Evolutionary conservation across 257 asterid species (phyloP), one percentile per base, ranked within the genome.

Genomic region (Przewalskia tangutica): DNA sequence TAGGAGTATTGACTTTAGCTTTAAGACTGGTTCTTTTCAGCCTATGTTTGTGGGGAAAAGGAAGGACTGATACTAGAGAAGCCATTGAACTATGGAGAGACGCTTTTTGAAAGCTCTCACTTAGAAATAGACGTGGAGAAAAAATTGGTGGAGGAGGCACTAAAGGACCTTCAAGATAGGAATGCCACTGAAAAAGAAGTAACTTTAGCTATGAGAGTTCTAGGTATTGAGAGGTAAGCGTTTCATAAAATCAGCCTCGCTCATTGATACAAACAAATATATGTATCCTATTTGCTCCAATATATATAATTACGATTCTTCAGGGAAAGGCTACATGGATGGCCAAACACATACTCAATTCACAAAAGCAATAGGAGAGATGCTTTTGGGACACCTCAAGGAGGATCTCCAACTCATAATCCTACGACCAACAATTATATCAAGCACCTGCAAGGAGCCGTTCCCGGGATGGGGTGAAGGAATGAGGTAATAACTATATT

Each of bases 101-200:
- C 90, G 14, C 88, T 88, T 11, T 58, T 81, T 32, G 94, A 92
- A 38, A 80, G 84, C 46, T 50, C 77, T 0, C 32, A 54, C 36
- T 81, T 92, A 13, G 92, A 92, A 86, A 89, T 90, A 38, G 50
- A 85, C 2, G 17, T 1, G 2, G 93, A 91, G 89, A 83, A 83
- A 82, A 79, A 63, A 18, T 8, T 91, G 20, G 85, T 84, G 18
- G 83, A 84, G 17, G 89, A 90, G 36, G 85, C 8, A 64, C 46
- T 88, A 77, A 83, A 11, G 20, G 16, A 23, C 36, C 54, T 77
- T n/a, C 67, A 56, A 4, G 54, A 14, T 36, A 67, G 54, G 58
- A 53, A 42, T 32, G 68, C 18, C 53, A 56, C 20, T 48, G 83
- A 7, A 40, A 10, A 46, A 77, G 71, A 38, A 85, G 83, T 66